Evolutionary conservation across 495 filamentous ascomycete species (phyloP).

Genomic region (Daldinia caldariorum): DNA sequence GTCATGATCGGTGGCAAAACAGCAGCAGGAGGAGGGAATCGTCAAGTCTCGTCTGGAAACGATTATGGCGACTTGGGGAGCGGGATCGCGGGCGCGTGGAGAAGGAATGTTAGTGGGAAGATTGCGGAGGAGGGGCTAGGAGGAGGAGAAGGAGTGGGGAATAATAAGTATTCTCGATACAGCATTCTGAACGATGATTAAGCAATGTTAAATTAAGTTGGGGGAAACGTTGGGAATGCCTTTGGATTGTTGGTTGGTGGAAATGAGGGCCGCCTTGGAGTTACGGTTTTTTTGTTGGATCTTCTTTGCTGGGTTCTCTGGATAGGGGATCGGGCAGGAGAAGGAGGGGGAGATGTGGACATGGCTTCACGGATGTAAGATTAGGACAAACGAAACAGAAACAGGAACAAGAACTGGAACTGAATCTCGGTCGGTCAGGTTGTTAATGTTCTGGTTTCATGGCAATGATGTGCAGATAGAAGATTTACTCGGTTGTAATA

Average conservation of each 20-base stretch:
- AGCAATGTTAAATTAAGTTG: neutral
- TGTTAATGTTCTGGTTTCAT: constrained; percentile 16
- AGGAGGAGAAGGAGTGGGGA: constrained; percentile 16
- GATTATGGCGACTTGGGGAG: constrained; percentile 66
- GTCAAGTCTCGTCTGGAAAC: constrained; percentile 64
- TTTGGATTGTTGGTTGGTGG: too few species aligned
- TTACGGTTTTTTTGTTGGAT: neutral
- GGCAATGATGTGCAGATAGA: constrained; percentile 12
- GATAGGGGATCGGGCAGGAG: constrained; percentile 1
- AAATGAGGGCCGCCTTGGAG: neutral
- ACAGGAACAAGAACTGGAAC: constrained; percentile 13
- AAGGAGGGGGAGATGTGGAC: neutral
- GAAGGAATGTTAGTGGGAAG: constrained; percentile 83
- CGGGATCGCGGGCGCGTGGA: constrained; percentile 46
- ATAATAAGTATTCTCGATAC: constrained; percentile 46
- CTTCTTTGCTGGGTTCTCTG: neutral
- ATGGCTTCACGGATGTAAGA: constrained; percentile 42
- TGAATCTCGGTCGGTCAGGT: constrained; percentile 15
- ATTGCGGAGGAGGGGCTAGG: constrained; percentile 79
- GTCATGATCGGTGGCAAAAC: constrained; percentile 50
- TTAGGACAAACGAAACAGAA: constrained; percentile 13
- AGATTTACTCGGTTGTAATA: too few species aligned
- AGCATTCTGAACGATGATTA: constrained; percentile 47
- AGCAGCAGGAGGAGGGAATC: constrained; percentile 15
- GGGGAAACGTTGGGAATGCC: neutral